Evolutionary conservation across 768 basidiomycete genomes (phyloP).

Genomic region (Russula vinacea): DNA sequence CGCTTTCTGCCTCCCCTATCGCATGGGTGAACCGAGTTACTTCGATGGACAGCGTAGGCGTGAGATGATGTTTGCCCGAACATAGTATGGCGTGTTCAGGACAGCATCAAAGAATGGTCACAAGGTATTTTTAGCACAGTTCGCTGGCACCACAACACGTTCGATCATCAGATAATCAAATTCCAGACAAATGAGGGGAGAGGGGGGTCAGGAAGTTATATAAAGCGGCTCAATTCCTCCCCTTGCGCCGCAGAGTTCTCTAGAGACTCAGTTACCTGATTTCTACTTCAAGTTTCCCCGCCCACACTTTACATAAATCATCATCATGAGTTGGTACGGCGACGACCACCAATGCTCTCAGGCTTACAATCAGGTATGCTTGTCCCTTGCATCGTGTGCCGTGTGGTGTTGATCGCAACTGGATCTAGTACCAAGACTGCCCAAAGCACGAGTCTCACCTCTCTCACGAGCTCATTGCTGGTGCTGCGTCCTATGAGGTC

Average conservation of each 20-base stretch:
- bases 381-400: background rate
- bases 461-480: slow-evolving; percentile 66
- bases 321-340: slow-evolving; percentile 15
- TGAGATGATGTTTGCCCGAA: background rate
- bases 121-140: background rate
- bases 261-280: background rate
- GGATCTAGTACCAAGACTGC: background rate
- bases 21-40: background rate
- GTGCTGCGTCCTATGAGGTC: slow-evolving; percentile 63
- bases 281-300: no score
- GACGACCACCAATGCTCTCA: background rate
- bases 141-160: background rate
- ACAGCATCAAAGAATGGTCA: background rate
- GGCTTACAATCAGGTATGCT: background rate
- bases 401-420: background rate
- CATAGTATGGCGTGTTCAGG: background rate
- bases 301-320: background rate
- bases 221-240: background rate
- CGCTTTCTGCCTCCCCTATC: background rate
- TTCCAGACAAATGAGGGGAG: no score
- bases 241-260: background rate
- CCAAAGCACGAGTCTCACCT: slow-evolving; percentile 46
- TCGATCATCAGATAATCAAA: background rate
- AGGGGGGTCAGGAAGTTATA: background rate
- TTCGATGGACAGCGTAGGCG: background rate